Percentiles rank a stretch among this genome's conserved stretches.
Conservation (phyloP, 2,329 filamentous ascomycete genomes). For the Colletotrichum sp. region DNA sequence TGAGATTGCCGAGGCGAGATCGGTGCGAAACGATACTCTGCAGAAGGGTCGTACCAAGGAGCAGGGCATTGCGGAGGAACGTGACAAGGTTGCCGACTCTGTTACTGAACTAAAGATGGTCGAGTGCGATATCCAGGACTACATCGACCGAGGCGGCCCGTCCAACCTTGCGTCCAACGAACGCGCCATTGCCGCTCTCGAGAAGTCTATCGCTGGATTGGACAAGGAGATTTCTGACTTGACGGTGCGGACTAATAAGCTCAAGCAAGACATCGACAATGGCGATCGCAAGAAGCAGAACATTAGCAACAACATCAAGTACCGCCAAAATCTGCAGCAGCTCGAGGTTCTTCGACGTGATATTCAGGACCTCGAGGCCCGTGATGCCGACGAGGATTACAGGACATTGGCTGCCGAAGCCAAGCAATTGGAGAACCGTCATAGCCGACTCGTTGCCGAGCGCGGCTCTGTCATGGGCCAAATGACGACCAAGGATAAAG, state of each 20-base stretch:
- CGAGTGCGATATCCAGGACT: conserved; percentile 79
- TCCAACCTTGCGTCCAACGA: conserved; percentile 72
- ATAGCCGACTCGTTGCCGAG: conserved; percentile 73
- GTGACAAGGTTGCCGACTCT: conserved; percentile 73
- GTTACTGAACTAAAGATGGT: conserved; percentile 78
- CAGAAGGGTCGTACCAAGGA: conserved; percentile 75
- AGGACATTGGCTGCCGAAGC: conserved; percentile 75
- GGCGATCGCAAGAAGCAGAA: conserved; percentile 84
- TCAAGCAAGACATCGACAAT: conserved; percentile 78
- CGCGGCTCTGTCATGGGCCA: conserved; percentile 76
- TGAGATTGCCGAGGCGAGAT: conserved; percentile 75
- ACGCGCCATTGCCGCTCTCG: conserved; percentile 69
- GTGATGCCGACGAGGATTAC: conserved; percentile 84
- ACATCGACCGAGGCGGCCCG: conserved; percentile 76
- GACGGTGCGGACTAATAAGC: conserved; percentile 73
- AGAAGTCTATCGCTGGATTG: conserved; percentile 66
- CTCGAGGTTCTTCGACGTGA: conserved; percentile 71
- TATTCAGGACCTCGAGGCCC: conserved; percentile 75
- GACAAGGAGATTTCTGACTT: conserved; percentile 72
- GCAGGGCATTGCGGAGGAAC: conserved; percentile 71
- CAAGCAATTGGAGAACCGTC: conserved; percentile 66
- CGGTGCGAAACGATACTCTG: conserved; percentile 77
- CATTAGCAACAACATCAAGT: conserved; percentile 87
- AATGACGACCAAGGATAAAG: conserved; percentile 84
- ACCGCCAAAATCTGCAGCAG: conserved; percentile 74